These are phyloP conservation scores for Earliella scabrosa DNA, from an alignment of 1,284 basidiomycete species.

Conservation along the genomic window DNA sequence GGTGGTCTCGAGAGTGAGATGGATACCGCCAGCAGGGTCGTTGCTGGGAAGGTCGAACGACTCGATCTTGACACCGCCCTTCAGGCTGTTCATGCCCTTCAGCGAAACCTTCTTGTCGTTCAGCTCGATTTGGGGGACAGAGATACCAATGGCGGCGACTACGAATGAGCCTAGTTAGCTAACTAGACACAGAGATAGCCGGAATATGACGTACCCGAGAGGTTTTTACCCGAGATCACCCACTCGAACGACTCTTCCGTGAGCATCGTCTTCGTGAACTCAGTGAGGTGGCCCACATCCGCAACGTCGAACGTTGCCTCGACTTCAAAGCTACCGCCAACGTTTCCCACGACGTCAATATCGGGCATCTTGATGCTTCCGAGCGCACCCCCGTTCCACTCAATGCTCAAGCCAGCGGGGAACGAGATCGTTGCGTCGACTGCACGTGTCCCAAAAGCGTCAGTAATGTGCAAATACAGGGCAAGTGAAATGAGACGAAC, in stretches of 20 bases:
- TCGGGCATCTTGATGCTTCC: slow-evolving; percentile 70
- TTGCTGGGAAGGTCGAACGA: slow-evolving; percentile 76
- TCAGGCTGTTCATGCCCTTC: slow-evolving; percentile 75
- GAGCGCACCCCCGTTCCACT: slow-evolving; percentile 63
- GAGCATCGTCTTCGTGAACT: slow-evolving; percentile 70
- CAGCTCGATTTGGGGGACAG: slow-evolving; percentile 59
- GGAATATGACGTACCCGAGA: no score
- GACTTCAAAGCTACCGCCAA: slow-evolving; percentile 64
- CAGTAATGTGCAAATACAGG: background rate
- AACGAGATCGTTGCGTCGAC: slow-evolving; percentile 78
- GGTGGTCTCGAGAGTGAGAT: slow-evolving; percentile 65
- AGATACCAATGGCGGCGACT: slow-evolving; percentile 63
- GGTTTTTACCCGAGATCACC: slow-evolving; percentile 71
- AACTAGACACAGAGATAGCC: no score
- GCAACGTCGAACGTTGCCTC: slow-evolving; percentile 64
- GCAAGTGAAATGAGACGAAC: slow-evolving; percentile 45
- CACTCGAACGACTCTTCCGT: slow-evolving; percentile 75
- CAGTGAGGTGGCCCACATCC: slow-evolving; percentile 61
- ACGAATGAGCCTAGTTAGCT: no score
- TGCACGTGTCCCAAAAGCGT: slow-evolving; percentile 32
- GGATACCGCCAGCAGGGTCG: slow-evolving; percentile 78
- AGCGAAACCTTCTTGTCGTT: slow-evolving; percentile 66
- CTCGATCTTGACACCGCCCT: slow-evolving; percentile 66
- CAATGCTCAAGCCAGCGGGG: slow-evolving; percentile 63
- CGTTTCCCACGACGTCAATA: slow-evolving; percentile 58